A percentile compares a stretch with the other conserved stretches of the same genome.
Evolutionary conservation across 176 grass and related monocot species (phyloP).

Genomic region (Oryza coarctata): DNA sequence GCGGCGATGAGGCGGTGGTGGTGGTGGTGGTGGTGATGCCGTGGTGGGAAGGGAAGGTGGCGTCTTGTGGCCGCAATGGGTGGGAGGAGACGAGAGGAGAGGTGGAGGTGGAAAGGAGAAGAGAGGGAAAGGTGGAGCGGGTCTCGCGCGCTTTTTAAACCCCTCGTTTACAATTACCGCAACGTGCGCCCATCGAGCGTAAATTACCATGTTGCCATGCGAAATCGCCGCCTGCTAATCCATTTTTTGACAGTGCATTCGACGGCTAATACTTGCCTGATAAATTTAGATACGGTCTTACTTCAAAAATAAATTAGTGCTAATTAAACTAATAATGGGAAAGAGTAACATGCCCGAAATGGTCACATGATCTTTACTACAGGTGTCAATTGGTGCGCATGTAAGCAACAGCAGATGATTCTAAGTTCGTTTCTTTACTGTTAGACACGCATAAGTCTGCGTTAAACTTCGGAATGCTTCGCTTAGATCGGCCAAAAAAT

Average conservation of each 20-base stretch:
- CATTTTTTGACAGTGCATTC: neutral
- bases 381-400: neutral
- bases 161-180: slow-evolving; percentile 14
- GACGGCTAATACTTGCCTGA: neutral
- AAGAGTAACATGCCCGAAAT: neutral
- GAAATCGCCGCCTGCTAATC: neutral
- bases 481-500: neutral
- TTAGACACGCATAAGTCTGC: neutral
- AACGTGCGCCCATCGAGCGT: neutral
- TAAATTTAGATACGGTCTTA: too few relatives aligned
- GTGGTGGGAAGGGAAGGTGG: slow-evolving; percentile 10
- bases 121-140: neutral
- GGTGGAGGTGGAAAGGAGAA: too few relatives aligned
- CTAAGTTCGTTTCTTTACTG: slow-evolving; percentile 5
- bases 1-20: neutral
- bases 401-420: slow-evolving; percentile 23
- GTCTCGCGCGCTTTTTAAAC: slow-evolving; percentile 55
- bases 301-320: neutral
- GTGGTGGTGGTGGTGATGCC: neutral
- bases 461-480: neutral
- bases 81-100: neutral
- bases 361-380: neutral
- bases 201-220: slow-evolving; percentile 24
- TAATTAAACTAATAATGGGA: neutral
- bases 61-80: slow-evolving; percentile 20